phyloP scores from a whole-genome alignment of 129 eudicot genomes.

The Saussurea involucrata region DNA sequence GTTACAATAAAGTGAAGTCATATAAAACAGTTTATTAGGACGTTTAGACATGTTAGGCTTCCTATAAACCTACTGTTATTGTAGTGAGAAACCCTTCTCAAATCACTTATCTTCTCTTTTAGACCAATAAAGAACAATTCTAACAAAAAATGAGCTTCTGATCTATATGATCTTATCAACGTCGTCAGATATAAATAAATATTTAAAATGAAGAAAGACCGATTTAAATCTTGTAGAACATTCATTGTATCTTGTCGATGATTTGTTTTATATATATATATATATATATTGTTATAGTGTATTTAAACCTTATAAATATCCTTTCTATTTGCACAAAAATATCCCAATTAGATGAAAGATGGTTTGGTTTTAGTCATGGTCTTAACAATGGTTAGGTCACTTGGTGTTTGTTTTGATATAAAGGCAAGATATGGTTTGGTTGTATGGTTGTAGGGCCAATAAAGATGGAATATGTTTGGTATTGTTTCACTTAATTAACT shows the following conservation, averaged over 20 bases:
- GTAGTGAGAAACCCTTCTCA: neutral
- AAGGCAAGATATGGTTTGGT: neutral
- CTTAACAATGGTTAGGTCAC: neutral
- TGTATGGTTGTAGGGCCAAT: conserved; percentile 9
- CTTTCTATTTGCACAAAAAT: neutral
- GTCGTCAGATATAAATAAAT: no score
- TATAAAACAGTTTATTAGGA: no score
- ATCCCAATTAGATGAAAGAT: neutral
- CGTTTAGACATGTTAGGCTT: no score
- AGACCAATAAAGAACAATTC: neutral
- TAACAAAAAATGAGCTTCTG: no score
- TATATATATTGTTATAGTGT: neutral
- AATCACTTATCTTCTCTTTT: no score
- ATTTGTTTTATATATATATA: neutral
- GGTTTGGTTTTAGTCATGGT: conserved; percentile 19
- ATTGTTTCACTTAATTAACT: neutral
- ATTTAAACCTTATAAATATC: neutral
- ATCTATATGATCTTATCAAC: neutral
- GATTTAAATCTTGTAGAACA: no score
- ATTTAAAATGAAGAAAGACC: no score
- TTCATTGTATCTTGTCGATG: neutral
- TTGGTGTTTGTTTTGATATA: conserved; percentile 1
- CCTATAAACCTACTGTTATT: no score
- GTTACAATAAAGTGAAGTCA: no score
- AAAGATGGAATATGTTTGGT: conserved; percentile 2